Percentiles rank a stretch among this genome's conserved stretches.
phyloP scores from a whole-genome alignment of 495 filamentous ascomycete species.

The Coniosporium apollinis region DNA sequence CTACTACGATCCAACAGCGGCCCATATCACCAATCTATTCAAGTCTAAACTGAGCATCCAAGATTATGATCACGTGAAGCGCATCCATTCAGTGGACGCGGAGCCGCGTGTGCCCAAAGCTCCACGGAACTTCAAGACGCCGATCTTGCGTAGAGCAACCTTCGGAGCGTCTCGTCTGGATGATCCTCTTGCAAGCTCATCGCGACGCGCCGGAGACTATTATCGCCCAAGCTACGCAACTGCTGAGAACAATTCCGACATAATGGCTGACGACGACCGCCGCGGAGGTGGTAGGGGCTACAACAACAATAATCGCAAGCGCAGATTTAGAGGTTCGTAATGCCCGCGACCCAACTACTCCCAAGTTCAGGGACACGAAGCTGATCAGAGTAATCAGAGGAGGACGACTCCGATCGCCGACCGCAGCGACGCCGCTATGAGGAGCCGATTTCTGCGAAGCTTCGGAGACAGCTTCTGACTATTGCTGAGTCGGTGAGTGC shows the following conservation, averaged over 20 bases:
- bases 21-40: no score
- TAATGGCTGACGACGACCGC: constrained; percentile 14
- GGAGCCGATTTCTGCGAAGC: constrained; percentile 54
- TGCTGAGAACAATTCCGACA: no score
- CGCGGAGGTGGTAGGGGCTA: constrained; percentile 34
- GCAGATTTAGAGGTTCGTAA: constrained; percentile 36
- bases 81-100: no score
- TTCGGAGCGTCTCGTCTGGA: no score
- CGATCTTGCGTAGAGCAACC: no score
- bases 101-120: constrained; percentile 45
- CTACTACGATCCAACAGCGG: no score
- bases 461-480: constrained; percentile 63
- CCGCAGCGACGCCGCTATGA: constrained; percentile 64
- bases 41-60: no score
- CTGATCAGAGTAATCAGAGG: constrained; percentile 34
- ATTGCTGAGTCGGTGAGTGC: constrained; percentile 55
- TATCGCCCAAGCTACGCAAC: no score
- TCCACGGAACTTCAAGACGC: no score
- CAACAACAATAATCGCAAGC: constrained; percentile 43
- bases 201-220: no score
- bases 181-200: no score
- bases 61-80: no score
- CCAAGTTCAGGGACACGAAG: neutral
- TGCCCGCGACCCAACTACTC: constrained; percentile 4
- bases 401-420: constrained; percentile 58